Base-by-base conservation (phyloP, 306 rosid genomes). In the Quercus ilex region DNA sequence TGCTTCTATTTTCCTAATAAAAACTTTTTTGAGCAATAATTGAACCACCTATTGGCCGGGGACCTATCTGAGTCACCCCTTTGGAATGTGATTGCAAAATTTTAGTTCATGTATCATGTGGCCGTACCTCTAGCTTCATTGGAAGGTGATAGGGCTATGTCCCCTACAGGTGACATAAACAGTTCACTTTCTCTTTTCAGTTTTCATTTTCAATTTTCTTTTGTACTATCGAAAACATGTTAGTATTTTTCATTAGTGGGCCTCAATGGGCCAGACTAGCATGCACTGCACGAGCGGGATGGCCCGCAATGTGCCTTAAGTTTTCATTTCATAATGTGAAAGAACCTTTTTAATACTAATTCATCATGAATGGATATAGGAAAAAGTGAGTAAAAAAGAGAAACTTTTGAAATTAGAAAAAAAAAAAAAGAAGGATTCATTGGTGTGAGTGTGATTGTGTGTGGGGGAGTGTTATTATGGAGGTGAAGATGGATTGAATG, bases 281-380 rank as follows among this genome's bases (percentile, higher is more conserved):
- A 89, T 82, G 90, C 89, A 87, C 17, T 85, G 80, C 97, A 94
- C 97, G 97, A 90, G 97, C 88, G 90, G 95, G 78, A 56, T 79
- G 93, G 86, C 97, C 93, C 87, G 80, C 86, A 15, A 70, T 25
- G 74, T 81, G 18, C 72, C 80, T 64, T 23, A 82, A 75, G 17
- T 41, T 46, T 17, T 63, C 14, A 58, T 81, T 76, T 79, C 80
- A 69, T 72, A 77, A 55, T 82, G 57, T 28, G 51, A 79, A 60
- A 80, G 73, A 84, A 77, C 60, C 85, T 83, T 75, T 73, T 87
- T 84, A 30, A 81, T 78, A 77, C 41, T 69, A 82, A 70, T 55
- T 78, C 72, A 86, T 82, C 71, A 72, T 79, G 84, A 80, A 71
- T 55, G 64, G 30, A 81, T 52, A 26, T 38, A 14, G 69, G 15